phyloP scores from a whole-genome alignment of 306 rosid species.

The Lupinus albus region DNA sequence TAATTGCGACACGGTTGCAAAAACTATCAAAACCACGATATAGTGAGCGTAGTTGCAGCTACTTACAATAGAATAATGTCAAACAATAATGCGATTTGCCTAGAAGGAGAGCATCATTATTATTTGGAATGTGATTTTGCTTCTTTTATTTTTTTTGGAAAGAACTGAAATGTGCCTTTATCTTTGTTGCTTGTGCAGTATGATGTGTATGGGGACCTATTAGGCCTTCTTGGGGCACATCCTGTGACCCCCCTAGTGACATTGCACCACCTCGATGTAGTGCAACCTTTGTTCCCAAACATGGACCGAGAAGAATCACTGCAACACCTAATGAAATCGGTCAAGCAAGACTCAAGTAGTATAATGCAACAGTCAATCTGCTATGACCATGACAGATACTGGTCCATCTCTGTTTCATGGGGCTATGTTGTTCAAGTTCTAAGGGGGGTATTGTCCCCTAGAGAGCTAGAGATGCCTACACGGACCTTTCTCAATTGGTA shows the following conservation, averaged over 20 bases:
- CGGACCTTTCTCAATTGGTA: conserved; percentile 85
- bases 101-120: neutral
- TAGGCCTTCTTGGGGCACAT: conserved; percentile 81
- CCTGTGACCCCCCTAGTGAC: conserved; percentile 73
- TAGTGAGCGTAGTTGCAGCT: neutral
- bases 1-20: too few relatives aligned
- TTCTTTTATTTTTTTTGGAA: neutral
- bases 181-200: conserved; percentile 57
- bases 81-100: neutral
- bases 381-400: conserved; percentile 59
- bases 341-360: conserved; percentile 67
- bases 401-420: conserved; percentile 90
- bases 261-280: conserved; percentile 80
- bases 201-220: conserved; percentile 79
- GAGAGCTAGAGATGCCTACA: conserved; percentile 78
- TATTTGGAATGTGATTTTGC: neutral
- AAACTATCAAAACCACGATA: too few relatives aligned
- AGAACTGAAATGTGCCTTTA: conserved; percentile 7
- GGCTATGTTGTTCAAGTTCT: conserved; percentile 76
- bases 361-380: conserved; percentile 89
- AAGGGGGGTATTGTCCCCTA: conserved; percentile 74
- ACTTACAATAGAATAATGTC: neutral
- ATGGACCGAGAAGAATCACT: conserved; percentile 55
- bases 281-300: conserved; percentile 72
- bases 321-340: conserved; percentile 58